Conservation (phyloP, 2,329 filamentous ascomycete species). For the Neofusicoccum kwambonambiense region DNA sequence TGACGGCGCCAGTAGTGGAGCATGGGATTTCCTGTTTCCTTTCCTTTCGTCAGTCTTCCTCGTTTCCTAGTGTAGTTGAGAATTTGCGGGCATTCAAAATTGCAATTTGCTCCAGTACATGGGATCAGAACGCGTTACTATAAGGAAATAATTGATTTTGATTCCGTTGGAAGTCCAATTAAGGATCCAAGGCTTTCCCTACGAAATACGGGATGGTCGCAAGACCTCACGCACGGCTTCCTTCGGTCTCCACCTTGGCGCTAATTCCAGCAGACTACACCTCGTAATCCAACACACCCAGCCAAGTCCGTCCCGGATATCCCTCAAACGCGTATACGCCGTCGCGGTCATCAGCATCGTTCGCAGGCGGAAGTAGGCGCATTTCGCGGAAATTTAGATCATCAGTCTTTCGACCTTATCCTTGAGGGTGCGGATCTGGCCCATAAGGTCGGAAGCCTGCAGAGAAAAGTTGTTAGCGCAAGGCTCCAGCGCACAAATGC, state of each 20-base stretch:
- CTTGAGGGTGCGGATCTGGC: constrained; percentile 84
- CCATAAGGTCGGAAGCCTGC: constrained; percentile 64
- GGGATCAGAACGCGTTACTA: too few relatives aligned
- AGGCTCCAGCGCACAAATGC: not conserved
- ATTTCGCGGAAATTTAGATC: constrained; percentile 57
- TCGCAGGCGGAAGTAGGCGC: not conserved
- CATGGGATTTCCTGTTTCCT: not conserved
- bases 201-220: not conserved
- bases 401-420: constrained; percentile 95
- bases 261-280: not conserved
- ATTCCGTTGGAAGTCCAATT: constrained; percentile 8
- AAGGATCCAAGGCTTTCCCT: constrained; percentile 11
- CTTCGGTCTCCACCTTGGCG: not conserved
- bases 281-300: not conserved
- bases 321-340: not conserved
- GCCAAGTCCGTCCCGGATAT: not conserved
- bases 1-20: not conserved
- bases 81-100: not conserved
- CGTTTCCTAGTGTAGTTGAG: not conserved
- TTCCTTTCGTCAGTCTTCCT: not conserved
- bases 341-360: not conserved
- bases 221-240: not conserved
- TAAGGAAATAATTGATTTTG: not conserved
- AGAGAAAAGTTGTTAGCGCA: not conserved
- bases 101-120: not conserved